A percentile compares a stretch with the other conserved stretches of the same genome.
Conservation (phyloP, 257 asterid genomes). For the Striga asiatica region DNA sequence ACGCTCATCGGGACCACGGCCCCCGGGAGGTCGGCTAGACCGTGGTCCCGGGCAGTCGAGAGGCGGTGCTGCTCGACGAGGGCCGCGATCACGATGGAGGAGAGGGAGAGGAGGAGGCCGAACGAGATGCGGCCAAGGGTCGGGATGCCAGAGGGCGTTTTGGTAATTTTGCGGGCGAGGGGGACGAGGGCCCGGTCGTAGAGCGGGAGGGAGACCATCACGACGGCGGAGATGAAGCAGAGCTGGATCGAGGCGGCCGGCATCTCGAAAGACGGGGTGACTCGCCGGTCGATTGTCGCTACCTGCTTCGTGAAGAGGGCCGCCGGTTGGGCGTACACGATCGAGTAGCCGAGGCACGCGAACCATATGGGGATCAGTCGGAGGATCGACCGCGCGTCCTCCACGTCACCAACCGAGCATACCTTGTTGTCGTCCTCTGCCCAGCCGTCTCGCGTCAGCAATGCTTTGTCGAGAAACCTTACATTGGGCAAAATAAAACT, state of each 20-base stretch:
- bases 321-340: conserved; percentile 23
- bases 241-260: conserved; percentile 30
- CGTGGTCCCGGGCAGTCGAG: conserved; percentile 9
- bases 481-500: too few species aligned
- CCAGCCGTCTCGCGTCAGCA: too few species aligned
- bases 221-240: conserved; percentile 11
- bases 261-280: conserved; percentile 10
- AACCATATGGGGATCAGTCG: conserved; percentile 26
- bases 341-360: conserved; percentile 21
- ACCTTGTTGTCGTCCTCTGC: neutral
- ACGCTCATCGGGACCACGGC: conserved; percentile 27
- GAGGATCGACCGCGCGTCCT: conserved; percentile 24
- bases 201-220: neutral
- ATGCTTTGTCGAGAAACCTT: conserved; percentile 27
- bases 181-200: conserved; percentile 11
- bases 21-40: conserved; percentile 17
- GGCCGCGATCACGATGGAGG: conserved; percentile 22
- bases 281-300: conserved; percentile 21
- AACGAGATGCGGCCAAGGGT: conserved; percentile 24
- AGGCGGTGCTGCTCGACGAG: conserved; percentile 25
- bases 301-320: conserved; percentile 33
- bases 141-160: conserved; percentile 26
- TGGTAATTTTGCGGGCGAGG: conserved; percentile 19
- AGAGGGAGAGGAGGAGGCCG: conserved; percentile 20
- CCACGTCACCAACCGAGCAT: conserved; percentile 17